Conservation (phyloP, 108 stramenopile species). For the Skeletonema costatum region DNA sequence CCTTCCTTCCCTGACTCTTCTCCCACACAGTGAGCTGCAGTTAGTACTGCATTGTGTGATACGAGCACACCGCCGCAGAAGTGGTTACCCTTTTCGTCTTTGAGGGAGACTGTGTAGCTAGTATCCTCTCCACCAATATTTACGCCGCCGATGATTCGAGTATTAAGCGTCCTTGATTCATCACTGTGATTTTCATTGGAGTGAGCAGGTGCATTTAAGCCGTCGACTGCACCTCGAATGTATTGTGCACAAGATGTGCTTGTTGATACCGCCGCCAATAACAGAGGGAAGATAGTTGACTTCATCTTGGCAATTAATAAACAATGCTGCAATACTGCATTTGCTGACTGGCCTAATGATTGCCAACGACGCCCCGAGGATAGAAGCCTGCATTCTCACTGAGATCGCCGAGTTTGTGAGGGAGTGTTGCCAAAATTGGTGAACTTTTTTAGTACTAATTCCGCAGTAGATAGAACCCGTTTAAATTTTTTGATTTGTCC, state of each 20-base stretch:
- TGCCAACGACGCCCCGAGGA: too few relatives aligned
- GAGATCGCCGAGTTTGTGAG: too few relatives aligned
- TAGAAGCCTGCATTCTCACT: too few relatives aligned
- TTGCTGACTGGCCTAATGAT: too few relatives aligned
- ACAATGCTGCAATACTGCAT: neutral
- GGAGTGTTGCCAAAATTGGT: too few relatives aligned
- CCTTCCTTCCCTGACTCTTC: neutral
- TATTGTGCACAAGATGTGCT: neutral
- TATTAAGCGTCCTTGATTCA: neutral
- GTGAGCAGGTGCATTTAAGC: too few relatives aligned
- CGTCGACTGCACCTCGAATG: neutral
- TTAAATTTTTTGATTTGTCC: too few relatives aligned
- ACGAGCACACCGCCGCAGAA: constrained; percentile 19
- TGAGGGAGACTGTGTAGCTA: neutral
- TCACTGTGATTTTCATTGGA: neutral
- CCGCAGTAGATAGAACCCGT: too few relatives aligned
- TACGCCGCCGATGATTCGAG: neutral
- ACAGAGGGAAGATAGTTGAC: neutral
- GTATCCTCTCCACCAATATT: neutral
- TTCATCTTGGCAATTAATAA: neutral
- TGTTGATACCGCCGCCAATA: neutral
- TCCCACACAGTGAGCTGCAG: constrained; percentile 17
- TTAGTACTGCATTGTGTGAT: constrained; percentile 8
- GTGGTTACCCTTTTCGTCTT: constrained; percentile 11
- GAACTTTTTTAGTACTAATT: too few relatives aligned